Base-by-base conservation (phyloP, 176 grass and related monocot genomes). In the Pharus latifolius region DNA sequence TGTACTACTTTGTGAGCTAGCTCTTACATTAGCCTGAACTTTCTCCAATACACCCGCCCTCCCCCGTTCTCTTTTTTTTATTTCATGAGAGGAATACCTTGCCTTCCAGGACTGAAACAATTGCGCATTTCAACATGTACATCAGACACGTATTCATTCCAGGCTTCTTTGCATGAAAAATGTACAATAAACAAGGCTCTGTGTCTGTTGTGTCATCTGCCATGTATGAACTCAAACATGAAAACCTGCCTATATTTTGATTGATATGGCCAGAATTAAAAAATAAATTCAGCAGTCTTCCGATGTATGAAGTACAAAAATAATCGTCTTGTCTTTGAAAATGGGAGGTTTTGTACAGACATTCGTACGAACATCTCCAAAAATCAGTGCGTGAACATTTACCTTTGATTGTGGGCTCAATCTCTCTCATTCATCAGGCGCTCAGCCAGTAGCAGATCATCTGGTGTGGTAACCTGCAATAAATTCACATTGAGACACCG, bases 391-490 rank as follows among this genome's bases (percentile, higher is more conserved):
- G 61, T 49, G 61, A 70, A 40, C 30, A 40, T 10, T 24, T 57
- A 30, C n/a, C 26, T 41, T 31, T 29, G 3, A 13, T 11, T 26
- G 25, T 62, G 3, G 9, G 32, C 26, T 27, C 28, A 71, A 79
- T 33, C 74, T 83, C 29, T 0, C 9, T 70, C 70, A 49, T 77
- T 88, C 70, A 99, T 83, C 76, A 99, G 70, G 41, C 95, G 84
- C 82, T 99, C 95, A 20, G 95, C 95, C 52, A 99, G 59, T 10
- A 99, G 65, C 72, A 99, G 27, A 57, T 99, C 96, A 70, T 99
- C 96, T 19, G 96, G 96, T 34, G 96, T 95, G 2, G 96, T 99
- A 52, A 99, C 96, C 96, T 99, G 82, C 49, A 65, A 67, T 8
- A 76, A 44, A 44, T 65, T 44, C 3, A 70, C 26, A 19, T 23